phyloP scores from a whole-genome alignment of 1,284 basidiomycete species.

The Microbotryum intermedium region DNA sequence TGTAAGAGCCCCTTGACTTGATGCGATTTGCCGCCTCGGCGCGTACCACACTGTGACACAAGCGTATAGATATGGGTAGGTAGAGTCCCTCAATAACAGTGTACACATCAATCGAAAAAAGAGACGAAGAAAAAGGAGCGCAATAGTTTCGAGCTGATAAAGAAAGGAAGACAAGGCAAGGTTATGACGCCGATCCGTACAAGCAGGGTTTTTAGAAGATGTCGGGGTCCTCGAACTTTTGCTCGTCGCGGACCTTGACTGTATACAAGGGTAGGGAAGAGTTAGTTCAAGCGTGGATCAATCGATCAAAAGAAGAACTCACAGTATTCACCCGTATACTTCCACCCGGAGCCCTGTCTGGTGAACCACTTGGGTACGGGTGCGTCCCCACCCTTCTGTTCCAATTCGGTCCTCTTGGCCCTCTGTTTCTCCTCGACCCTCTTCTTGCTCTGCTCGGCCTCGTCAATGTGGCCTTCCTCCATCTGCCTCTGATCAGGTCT shows the following conservation, averaged over 20 bases:
- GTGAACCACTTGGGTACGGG: constrained; percentile 24
- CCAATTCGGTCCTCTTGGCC: constrained; percentile 40
- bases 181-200: too few species aligned
- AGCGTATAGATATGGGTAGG: too few species aligned
- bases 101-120: too few species aligned
- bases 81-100: too few species aligned
- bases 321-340: constrained; percentile 30
- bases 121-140: too few species aligned
- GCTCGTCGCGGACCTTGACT: constrained; percentile 21
- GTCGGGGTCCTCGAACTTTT: constrained; percentile 23
- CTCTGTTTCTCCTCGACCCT: constrained; percentile 56
- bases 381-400: constrained; percentile 31
- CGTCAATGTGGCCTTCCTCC: constrained; percentile 66
- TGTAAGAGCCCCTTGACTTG: too few species aligned
- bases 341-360: constrained; percentile 26
- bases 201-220: constrained; percentile 8
- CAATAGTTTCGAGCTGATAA: too few species aligned
- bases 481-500: constrained; percentile 79
- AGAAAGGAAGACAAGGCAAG: too few species aligned
- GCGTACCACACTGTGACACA: too few species aligned
- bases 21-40: too few species aligned
- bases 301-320: neutral
- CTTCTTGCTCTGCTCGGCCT: constrained; percentile 66
- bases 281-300: too few species aligned
- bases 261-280: too few species aligned